Percentiles rank a stretch among this genome's conserved stretches.
phyloP scores from a whole-genome alignment of 139 green algal genomes.

The Coelastrella sp. region DNA sequence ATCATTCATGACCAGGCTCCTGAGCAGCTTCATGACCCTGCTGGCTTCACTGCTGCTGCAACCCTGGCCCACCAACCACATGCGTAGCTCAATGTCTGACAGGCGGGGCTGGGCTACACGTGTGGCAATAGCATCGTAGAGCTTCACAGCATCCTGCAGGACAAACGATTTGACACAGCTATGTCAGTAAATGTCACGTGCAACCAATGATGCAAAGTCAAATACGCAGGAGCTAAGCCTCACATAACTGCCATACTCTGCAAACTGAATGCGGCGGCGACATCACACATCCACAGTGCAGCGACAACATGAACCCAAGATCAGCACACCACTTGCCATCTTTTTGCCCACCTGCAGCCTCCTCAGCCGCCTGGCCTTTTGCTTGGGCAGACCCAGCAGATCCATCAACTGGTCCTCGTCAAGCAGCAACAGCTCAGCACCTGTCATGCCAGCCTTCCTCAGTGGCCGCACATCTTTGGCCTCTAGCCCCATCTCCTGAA shows the following conservation, averaged over 20 bases:
- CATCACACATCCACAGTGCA: background rate
- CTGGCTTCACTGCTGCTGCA: constrained; percentile 31
- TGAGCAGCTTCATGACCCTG: constrained; percentile 46
- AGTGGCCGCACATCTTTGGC: constrained; percentile 12
- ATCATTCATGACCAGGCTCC: constrained; percentile 31
- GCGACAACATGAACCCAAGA: background rate
- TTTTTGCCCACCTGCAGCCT: constrained; percentile 23
- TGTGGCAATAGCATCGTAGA: constrained; percentile 42
- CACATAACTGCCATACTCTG: background rate
- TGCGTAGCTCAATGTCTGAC: constrained; percentile 44
- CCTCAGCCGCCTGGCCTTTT: constrained; percentile 39
- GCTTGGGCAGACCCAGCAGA: constrained; percentile 6
- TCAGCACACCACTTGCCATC: background rate
- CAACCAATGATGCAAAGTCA: too few relatives aligned
- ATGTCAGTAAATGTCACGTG: background rate
- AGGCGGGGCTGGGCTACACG: constrained; percentile 27
- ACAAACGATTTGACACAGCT: background rate
- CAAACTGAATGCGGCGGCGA: background rate
- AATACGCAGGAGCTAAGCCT: background rate
- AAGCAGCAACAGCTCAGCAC: constrained; percentile 43
- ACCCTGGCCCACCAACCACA: constrained; percentile 47
- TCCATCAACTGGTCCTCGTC: constrained; percentile 16
- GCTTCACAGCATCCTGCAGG: constrained; percentile 24
- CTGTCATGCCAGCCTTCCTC: constrained; percentile 12
- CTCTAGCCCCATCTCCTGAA: constrained; percentile 35